A percentile compares a stretch with the other conserved stretches of the same genome.
phyloP scores from a whole-genome alignment of 2,329 filamentous ascomycete species.

The Aspergillus sp. region DNA sequence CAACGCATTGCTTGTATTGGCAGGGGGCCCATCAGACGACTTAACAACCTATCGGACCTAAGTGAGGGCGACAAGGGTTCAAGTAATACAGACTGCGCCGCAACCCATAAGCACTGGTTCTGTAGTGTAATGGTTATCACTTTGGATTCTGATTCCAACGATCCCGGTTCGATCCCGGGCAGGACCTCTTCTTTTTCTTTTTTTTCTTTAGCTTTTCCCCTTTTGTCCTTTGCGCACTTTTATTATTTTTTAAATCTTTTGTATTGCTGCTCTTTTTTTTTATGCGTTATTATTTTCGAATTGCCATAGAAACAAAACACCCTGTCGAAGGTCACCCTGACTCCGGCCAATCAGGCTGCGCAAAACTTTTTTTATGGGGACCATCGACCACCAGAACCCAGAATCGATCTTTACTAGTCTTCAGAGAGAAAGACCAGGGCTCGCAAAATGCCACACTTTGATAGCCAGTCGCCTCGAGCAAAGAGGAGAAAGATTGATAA shows the following conservation, averaged over 20 bases:
- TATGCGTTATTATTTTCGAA: too few species aligned
- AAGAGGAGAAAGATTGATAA: slow-evolving; percentile 36
- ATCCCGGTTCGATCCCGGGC: slow-evolving; percentile 20
- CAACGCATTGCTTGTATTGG: too few species aligned
- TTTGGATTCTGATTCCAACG: slow-evolving; percentile 17
- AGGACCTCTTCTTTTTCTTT: slow-evolving; percentile 7
- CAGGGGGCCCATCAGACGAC: too few species aligned
- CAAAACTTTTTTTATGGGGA: slow-evolving; percentile 13
- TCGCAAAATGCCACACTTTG: slow-evolving; percentile 25
- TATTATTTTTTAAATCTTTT: neutral
- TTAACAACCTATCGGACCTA: too few species aligned
- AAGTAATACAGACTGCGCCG: neutral
- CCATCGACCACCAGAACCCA: neutral
- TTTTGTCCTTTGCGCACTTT: neutral
- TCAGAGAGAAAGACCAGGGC: neutral
- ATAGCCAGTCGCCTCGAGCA: slow-evolving; percentile 24
- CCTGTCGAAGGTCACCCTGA: neutral
- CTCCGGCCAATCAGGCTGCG: slow-evolving; percentile 10
- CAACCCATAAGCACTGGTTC: neutral
- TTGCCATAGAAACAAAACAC: neutral
- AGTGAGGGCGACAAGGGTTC: neutral
- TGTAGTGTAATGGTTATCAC: slow-evolving; percentile 22
- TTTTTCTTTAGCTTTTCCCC: neutral
- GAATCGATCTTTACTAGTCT: neutral
- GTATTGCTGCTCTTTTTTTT: neutral